Base-by-base conservation (phyloP, 441 rosid species). In the Arabidopsis hybrid region DNA sequence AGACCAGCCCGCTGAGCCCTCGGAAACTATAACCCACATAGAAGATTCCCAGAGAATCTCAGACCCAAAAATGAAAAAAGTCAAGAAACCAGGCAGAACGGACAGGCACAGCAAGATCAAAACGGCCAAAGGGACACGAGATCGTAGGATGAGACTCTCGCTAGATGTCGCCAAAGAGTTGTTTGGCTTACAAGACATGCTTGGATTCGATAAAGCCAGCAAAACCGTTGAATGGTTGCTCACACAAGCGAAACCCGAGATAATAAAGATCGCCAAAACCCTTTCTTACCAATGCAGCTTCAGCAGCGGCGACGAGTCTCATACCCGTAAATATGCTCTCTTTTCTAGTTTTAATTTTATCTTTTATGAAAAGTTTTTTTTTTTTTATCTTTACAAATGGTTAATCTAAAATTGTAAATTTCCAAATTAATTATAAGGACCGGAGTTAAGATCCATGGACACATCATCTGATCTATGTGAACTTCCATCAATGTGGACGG, bases 191-290 rank as follows among this genome's bases (percentile, higher is more conserved):
- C 99, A 95, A 81, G 97, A 95, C 83, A 85, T 86, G 86, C 78
- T 95, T 31, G 85, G 95, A 46, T 89, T 81, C 53, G 97, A 95
- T 46, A 95, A 89, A 77, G 91, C 96, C 7, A 95, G 97, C 77
- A 90, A 86, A 63, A 95, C 97, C n/a, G 94, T 95, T 3, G 94
- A 92, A 56, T 95, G 99, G 99, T 69, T 95, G 14, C 92, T 95
- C 50, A 36, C 49, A 39, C 89, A 87, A 65, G 83, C 97, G 8
- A 81, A 78, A 56, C 36, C 80, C 2, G 96, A 89, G 46, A 95
- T 92, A 78, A 78, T 62, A 59, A 83, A 85, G 47, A 82, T 92
- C 18, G 77, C 71, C 0, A 43, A 65, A 60, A 67, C 49, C 39
- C 32, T 73, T 32, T 52, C 84, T 32, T 52, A 63, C 26, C 77